Conservation (phyloP, 352 stramenopile species). For the Phytophthora capsici region DNA sequence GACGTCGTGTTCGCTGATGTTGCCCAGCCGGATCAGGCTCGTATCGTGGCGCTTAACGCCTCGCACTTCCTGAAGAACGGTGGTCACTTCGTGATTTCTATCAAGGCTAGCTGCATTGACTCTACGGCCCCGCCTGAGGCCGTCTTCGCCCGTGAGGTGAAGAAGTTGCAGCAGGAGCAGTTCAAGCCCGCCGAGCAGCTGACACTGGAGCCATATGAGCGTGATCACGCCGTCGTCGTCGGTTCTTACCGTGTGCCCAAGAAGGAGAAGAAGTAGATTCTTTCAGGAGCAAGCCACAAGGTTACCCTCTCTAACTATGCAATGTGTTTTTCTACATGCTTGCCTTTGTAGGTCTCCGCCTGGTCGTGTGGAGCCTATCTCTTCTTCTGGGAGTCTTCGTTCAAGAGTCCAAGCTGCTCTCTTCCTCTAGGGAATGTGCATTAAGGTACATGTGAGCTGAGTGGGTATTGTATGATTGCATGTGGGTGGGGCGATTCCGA, state of each 20-base stretch:
- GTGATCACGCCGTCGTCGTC: slow-evolving; percentile 99
- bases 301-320: slow-evolving; percentile 45
- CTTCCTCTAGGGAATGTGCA: slow-evolving; percentile 14
- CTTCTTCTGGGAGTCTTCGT: slow-evolving; percentile 14
- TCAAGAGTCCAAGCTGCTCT: slow-evolving; percentile 32
- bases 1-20: slow-evolving; percentile 99
- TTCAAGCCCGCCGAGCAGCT: slow-evolving; percentile 99
- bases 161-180: slow-evolving; percentile 98
- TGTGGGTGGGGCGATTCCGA: slow-evolving; percentile 39
- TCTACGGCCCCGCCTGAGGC: slow-evolving; percentile 98
- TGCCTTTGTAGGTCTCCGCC: slow-evolving; percentile 45
- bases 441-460: slow-evolving; percentile 9
- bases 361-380: slow-evolving; percentile 34
- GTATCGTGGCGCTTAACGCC: slow-evolving; percentile 99
- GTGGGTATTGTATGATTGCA: slow-evolving; percentile 26
- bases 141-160: slow-evolving; percentile 97
- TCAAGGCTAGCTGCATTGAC: slow-evolving; percentile 99
- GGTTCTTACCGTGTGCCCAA: slow-evolving; percentile 95
- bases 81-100: slow-evolving; percentile 99
- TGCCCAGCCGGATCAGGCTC: slow-evolving; percentile 98
- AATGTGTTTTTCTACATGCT: slow-evolving; percentile 46
- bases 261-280: slow-evolving; percentile 91
- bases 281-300: slow-evolving; percentile 21
- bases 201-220: slow-evolving; percentile 99
- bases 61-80: slow-evolving; percentile 99